These are phyloP conservation scores for Lepidium campestre DNA, from an alignment of 441 rosid species.

Conservation along the genomic window DNA sequence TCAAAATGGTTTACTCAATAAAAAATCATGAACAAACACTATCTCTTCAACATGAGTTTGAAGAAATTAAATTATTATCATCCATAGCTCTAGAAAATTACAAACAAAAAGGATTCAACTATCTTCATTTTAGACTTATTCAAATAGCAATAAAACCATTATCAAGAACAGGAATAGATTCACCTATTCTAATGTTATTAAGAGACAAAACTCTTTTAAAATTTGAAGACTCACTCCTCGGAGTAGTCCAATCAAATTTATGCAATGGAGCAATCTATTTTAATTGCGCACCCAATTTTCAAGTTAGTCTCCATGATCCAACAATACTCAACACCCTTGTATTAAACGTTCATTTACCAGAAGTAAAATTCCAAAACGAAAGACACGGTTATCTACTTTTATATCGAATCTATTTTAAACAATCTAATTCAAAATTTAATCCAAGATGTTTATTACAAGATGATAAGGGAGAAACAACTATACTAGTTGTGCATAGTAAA, in stretches of 20 bases:
- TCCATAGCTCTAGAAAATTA: no score
- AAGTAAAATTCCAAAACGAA: background rate
- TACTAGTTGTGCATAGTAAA: background rate
- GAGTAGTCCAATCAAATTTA: background rate
- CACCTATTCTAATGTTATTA: background rate
- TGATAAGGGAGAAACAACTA: background rate
- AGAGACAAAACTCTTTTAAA: background rate
- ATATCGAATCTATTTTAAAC: background rate
- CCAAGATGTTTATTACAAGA: background rate
- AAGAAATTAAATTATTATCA: background rate
- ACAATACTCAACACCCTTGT: background rate
- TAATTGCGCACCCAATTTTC: background rate
- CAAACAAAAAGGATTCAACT: background rate
- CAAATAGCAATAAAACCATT: background rate
- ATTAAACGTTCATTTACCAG: background rate
- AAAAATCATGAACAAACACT: background rate
- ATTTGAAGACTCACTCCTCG: background rate
- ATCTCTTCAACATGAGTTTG: background rate
- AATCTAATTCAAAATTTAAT: background rate
- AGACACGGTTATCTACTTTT: background rate
- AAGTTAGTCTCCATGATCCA: background rate
- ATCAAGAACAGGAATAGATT: background rate
- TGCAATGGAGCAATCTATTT: background rate
- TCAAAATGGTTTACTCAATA: background rate
- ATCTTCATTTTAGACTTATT: background rate